Conservation (phyloP, 106 monocot species). For the Acorus calamus region DNA sequence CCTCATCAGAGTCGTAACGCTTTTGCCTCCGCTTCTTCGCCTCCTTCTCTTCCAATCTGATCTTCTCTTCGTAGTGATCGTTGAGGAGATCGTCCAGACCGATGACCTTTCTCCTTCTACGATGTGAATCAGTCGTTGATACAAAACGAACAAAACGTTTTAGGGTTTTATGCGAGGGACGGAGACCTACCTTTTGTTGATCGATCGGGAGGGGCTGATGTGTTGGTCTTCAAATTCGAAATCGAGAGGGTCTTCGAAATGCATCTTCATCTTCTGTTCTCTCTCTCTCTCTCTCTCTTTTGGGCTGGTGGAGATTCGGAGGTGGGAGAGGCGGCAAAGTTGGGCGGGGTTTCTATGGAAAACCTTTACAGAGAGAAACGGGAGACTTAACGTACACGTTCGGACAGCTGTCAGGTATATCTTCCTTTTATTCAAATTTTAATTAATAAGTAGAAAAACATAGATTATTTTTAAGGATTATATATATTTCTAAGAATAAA, state of each 20-base stretch:
- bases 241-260: slow-evolving; percentile 39
- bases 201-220: slow-evolving; percentile 1
- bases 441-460: too few species aligned
- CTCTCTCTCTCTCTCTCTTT: slow-evolving; percentile 1
- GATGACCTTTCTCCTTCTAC: slow-evolving; percentile 67
- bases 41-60: slow-evolving; percentile 7
- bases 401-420: too few species aligned
- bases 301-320: not conserved
- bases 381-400: too few species aligned
- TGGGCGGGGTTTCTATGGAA: not conserved
- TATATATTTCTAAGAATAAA: too few species aligned
- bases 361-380: too few species aligned
- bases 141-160: not conserved
- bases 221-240: slow-evolving; percentile 54
- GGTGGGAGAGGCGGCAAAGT: not conserved
- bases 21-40: slow-evolving; percentile 8
- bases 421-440: too few species aligned
- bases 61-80: slow-evolving; percentile 42
- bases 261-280: not conserved
- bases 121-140: not conserved
- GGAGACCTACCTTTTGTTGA: slow-evolving; percentile 30
- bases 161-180: slow-evolving; percentile 1
- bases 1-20: slow-evolving; percentile 48
- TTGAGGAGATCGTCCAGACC: slow-evolving; percentile 75
- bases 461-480: too few species aligned